Conservation (phyloP, 768 basidiomycete species). For the Galerina sulciceps region DNA sequence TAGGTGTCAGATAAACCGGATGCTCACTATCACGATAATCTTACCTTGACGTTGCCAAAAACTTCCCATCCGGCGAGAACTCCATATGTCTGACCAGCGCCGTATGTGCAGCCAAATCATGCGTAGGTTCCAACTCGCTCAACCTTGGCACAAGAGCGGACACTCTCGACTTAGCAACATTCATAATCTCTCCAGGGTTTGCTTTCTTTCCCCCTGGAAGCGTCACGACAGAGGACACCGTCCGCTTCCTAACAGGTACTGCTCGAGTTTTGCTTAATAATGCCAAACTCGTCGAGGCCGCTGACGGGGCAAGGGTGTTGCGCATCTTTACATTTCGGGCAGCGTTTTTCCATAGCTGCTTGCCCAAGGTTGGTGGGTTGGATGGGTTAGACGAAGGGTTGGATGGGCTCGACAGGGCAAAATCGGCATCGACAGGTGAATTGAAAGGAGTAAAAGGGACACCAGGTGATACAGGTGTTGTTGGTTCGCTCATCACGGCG, state of each 20-base stretch:
- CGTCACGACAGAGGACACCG: constrained; percentile 21
- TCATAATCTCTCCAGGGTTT: constrained; percentile 23
- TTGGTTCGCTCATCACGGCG: constrained; percentile 19
- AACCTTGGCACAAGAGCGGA: constrained; percentile 60
- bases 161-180: constrained; percentile 50
- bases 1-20: not conserved
- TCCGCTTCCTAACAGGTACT: constrained; percentile 25
- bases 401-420: not conserved
- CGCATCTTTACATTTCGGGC: constrained; percentile 47
- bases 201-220: constrained; percentile 14
- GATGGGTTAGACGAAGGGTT: constrained; percentile 16
- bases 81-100: constrained; percentile 75
- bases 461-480: constrained; percentile 7
- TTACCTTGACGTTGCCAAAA: constrained; percentile 73
- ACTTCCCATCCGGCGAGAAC: constrained; percentile 78
- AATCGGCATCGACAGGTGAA: constrained; percentile 29
- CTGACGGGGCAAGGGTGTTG: constrained; percentile 13
- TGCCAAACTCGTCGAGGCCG: not conserved
- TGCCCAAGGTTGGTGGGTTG: constrained; percentile 34
- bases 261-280: constrained; percentile 12
- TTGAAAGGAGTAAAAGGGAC: constrained; percentile 18
- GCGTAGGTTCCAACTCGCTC: constrained; percentile 53
- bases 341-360: constrained; percentile 48
- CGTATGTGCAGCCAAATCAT: constrained; percentile 66
- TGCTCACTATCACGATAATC: constrained; percentile 3